phyloP scores from a whole-genome alignment of 1,284 basidiomycete genomes.

The Rhodotorula sp. region DNA sequence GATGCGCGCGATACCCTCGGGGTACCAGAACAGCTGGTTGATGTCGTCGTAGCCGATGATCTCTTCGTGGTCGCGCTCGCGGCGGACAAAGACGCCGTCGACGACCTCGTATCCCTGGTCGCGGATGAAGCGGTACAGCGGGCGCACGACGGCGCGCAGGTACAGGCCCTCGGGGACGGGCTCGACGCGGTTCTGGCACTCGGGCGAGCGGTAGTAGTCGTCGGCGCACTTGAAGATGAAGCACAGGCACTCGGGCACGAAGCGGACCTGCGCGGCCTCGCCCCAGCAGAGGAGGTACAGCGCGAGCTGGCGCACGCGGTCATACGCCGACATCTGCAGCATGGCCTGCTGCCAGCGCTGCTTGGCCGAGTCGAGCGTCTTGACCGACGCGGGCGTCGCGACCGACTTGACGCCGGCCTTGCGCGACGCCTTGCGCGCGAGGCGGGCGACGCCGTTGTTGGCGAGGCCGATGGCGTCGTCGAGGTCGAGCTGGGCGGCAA shows the following conservation, averaged over 20 bases:
- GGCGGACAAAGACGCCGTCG: constrained; percentile 89
- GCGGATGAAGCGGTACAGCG: constrained; percentile 94
- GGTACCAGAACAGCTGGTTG: constrained; percentile 99
- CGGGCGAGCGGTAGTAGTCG: constrained; percentile 98
- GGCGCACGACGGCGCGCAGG: constrained; percentile 85
- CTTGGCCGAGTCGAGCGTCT: constrained; percentile 82
- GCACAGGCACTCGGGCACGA: constrained; percentile 93
- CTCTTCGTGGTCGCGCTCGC: constrained; percentile 88
- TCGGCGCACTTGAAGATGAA: constrained; percentile 99
- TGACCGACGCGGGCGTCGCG: constrained; percentile 67
- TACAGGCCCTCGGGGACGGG: constrained; percentile 95
- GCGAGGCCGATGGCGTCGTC: constrained; percentile 94
- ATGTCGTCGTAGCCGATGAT: constrained; percentile 99
- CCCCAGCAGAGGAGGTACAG: constrained; percentile 97
- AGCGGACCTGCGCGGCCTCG: constrained; percentile 97
- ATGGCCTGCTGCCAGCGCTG: constrained; percentile 96
- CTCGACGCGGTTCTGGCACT: constrained; percentile 92
- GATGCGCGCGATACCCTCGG: constrained; percentile 94
- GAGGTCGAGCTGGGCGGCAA: constrained; percentile 96
- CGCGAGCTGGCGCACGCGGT: constrained; percentile 93
- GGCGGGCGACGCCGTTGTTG: constrained; percentile 77
- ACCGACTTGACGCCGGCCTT: constrained; percentile 54
- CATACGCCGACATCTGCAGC: constrained; percentile 98
- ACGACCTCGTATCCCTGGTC: constrained; percentile 98
- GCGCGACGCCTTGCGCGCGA: constrained; percentile 58